Base-by-base conservation (phyloP, 2,329 filamentous ascomycete genomes). In the Colletotrichum sp. region DNA sequence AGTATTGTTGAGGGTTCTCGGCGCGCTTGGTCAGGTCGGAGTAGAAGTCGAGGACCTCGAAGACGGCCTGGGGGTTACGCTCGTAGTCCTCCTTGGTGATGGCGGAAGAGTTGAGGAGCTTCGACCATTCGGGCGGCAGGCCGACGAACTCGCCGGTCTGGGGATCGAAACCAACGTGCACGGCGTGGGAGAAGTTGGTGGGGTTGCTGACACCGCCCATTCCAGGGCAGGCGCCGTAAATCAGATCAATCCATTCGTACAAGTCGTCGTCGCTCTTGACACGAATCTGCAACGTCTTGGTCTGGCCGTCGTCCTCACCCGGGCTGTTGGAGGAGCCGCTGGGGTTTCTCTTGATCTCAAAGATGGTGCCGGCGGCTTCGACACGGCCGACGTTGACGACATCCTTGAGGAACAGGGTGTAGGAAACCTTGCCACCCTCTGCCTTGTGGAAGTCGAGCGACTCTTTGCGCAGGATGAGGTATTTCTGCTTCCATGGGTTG, bases 51-150 rank as follows among this genome's bases (percentile, higher is more conserved):
- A 96, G 87, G 60, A 95, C 94, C 82, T 96, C 94, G 71, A 95
- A 93, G 30, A 92, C 94, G 75, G 92, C 95, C 87, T 96, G 94
- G 7, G 97, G 97, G 82, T 99, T 98, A 82, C 97, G 96, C 86
- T 98, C 95, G 85, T 98, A 98, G 84, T 99, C 97, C 81, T 99
- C 97, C 86, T 98, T 98, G 75, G 97, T 98, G 81, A 99, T 97
- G 74, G 97, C 97, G 4, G 97, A 98, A 10, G 96, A 96, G 81
- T 97, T 98, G 79, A 99, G 90, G 67, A 99, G 90, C 85, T 97
- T 97, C 82, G 98, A 97, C 97, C 97, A 99, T 87, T 99, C 97
- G 7, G 95, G 93, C 2, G 97, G 97, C 79, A 99, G 86, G 52
- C 97, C 97, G 64, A 98, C 95, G 81, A 99, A 99, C 79, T 97